A percentile compares a stretch with the other conserved stretches of the same genome.
These are phyloP conservation scores for Gelatoporia subvermispora DNA, from an alignment of 768 basidiomycete genomes.

Conservation along the genomic window DNA sequence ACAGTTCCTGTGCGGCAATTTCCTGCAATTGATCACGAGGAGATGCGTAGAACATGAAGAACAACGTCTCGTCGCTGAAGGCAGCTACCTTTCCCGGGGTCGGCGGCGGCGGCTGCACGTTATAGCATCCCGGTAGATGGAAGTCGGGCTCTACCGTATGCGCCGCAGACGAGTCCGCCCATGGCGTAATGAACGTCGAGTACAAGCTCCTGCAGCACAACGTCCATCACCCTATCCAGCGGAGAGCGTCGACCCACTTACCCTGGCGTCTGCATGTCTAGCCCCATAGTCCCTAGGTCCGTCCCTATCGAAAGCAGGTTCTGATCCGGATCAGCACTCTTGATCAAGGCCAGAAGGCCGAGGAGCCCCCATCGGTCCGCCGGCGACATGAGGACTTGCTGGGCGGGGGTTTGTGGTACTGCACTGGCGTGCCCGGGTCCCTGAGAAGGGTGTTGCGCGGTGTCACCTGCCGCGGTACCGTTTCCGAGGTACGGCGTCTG, in stretches of 20 bases:
- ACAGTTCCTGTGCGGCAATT: constrained; percentile 93
- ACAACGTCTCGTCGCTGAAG: constrained; percentile 94
- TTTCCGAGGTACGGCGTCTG: constrained; percentile 26
- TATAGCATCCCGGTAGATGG: constrained; percentile 87
- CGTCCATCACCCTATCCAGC: background rate
- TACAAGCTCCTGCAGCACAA: constrained; percentile 62
- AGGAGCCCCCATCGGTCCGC: constrained; percentile 94
- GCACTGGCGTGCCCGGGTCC: constrained; percentile 35
- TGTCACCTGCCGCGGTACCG: constrained; percentile 24
- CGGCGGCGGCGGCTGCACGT: constrained; percentile 83
- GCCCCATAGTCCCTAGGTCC: constrained; percentile 86
- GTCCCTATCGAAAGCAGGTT: constrained; percentile 82
- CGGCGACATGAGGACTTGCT: constrained; percentile 87
- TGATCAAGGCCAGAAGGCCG: constrained; percentile 81
- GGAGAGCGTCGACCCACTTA: constrained; percentile 36
- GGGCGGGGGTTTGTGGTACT: constrained; percentile 80
- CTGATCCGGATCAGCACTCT: constrained; percentile 80
- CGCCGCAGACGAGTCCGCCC: constrained; percentile 86
- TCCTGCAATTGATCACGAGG: constrained; percentile 92
- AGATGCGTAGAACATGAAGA: constrained; percentile 97
- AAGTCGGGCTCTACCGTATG: constrained; percentile 89
- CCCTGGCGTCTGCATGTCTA: constrained; percentile 85
- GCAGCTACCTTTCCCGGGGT: constrained; percentile 74
- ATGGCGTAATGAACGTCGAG: constrained; percentile 93
- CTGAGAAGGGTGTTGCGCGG: constrained; percentile 26